phyloP scores from a whole-genome alignment of 2,329 filamentous ascomycete genomes.

The Ceratocystis lukuohia region DNA sequence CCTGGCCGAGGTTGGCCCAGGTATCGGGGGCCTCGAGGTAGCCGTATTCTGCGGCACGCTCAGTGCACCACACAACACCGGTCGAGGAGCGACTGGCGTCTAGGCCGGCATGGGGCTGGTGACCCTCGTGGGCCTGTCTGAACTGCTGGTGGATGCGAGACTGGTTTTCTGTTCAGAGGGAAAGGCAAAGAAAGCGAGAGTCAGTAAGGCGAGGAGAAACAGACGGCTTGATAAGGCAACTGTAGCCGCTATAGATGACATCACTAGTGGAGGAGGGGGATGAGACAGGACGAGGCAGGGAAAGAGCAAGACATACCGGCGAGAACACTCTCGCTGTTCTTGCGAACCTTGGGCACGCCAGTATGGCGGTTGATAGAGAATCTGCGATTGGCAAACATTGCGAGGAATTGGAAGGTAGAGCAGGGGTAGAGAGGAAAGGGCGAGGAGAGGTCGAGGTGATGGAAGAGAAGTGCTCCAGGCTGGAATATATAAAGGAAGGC shows the following conservation, averaged over 20 bases:
- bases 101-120: conserved; percentile 79
- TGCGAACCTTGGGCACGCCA: conserved; percentile 39
- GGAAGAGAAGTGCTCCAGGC: not conserved
- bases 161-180: conserved; percentile 47
- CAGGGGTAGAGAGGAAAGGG: not conserved
- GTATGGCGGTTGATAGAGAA: conserved; percentile 56
- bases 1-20: conserved; percentile 92
- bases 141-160: conserved; percentile 84
- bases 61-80: conserved; percentile 85
- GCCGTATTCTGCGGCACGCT: conserved; percentile 78
- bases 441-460: not conserved
- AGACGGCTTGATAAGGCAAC: not conserved
- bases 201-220: not conserved
- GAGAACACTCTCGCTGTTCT: conserved; percentile 19
- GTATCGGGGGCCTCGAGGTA: conserved; percentile 66
- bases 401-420: conserved; percentile 19
- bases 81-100: conserved; percentile 80
- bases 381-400: conserved; percentile 42
- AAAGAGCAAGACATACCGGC: conserved; percentile 10
- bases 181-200: not conserved
- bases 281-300: no score
- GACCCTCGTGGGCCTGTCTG: conserved; percentile 77
- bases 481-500: not conserved
- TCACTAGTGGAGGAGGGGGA: not conserved
- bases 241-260: conserved; percentile 7